Base-by-base conservation (phyloP, 1,284 basidiomycete genomes). In the Ustilago nuda region DNA sequence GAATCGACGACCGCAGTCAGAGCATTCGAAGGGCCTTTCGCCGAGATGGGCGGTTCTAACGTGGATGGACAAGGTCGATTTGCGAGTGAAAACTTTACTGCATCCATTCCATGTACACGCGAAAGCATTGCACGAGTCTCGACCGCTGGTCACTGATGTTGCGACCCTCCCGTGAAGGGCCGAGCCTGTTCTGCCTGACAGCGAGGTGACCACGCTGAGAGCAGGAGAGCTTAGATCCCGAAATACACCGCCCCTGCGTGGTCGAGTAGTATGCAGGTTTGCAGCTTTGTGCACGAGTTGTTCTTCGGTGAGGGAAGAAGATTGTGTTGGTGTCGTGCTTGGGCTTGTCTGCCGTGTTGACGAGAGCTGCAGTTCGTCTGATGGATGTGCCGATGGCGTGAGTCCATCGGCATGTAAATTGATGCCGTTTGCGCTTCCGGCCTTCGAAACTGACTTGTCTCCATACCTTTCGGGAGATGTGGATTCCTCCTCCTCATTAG, bases 31-130 rank as follows among this genome's bases (percentile, higher is more conserved):
- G 4, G 76, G 73, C 19, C 62, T 58, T 41, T 79, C 76, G 6
- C 79, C 79, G 4, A 76, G 65, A 61, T 81, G 79, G 3, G 64
- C 51, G 9, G 71, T 76, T 11, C 79, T 58, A 7, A 74, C 63
- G 45, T 81, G 79, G 33, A 75, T 66, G 8, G 71, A 71, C 12
- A 79, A 60, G 4, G 72, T 78, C 2, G 64, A 73, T 23, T 71
- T 74, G 48, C 76, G 72, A 1, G 67, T 61, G 30, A 64, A 79
- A 0, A 65, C 58, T 51, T 78, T 78, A 41, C 50, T 59, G 52
- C 79, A 81, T 33, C 71, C 64, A 27, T 67, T 68, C 64, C 70
- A 75, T 1, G 69, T 69, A 41, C 72, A 77, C 6, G 66, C 17
- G 30, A 69, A 66, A 1, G 61, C 56, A 8, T 37, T 41, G 2